These are phyloP conservation scores for Sphaerulina musiva DNA, from an alignment of 2,329 filamentous ascomycete species.

Conservation along the genomic window DNA sequence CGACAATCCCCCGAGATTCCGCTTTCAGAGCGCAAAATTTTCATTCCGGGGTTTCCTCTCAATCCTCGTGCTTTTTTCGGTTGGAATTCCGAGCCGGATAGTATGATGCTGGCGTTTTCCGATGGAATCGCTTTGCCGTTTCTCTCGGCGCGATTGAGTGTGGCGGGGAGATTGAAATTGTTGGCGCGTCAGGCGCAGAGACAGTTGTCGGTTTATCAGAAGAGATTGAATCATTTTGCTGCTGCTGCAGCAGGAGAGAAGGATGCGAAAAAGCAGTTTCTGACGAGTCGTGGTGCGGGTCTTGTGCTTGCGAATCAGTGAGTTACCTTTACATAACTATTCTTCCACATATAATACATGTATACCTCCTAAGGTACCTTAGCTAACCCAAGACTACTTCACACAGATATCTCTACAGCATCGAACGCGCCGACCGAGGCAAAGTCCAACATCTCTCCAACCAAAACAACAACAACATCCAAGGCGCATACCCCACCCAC, in stretches of 20 bases:
- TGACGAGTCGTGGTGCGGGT: constrained; percentile 36
- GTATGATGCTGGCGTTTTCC: constrained; percentile 44
- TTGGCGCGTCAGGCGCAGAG: constrained; percentile 39
- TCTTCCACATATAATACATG: background rate
- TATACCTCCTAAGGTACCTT: too few relatives aligned
- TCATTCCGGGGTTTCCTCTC: constrained; percentile 43
- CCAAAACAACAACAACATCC: constrained; percentile 27
- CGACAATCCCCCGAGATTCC: too few relatives aligned
- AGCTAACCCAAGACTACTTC: background rate
- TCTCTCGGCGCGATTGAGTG: constrained; percentile 32
- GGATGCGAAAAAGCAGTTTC: constrained; percentile 23
- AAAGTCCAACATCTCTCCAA: background rate
- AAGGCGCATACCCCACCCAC: constrained; percentile 34
- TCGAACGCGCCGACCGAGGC: constrained; percentile 33
- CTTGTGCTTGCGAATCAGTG: constrained; percentile 40
- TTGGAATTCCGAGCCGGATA: constrained; percentile 36
- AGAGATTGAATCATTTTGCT: constrained; percentile 27
- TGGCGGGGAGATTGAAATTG: constrained; percentile 37
- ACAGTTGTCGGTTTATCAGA: constrained; percentile 42
- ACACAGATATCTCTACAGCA: constrained; percentile 30
- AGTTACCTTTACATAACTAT: background rate
- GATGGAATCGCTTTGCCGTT: constrained; percentile 44
- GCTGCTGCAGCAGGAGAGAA: background rate
- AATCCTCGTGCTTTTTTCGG: constrained; percentile 42
- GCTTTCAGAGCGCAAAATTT: constrained; percentile 22